Base-by-base conservation (phyloP, 495 filamentous ascomycete species). In the Apiosordaria backusii region DNA sequence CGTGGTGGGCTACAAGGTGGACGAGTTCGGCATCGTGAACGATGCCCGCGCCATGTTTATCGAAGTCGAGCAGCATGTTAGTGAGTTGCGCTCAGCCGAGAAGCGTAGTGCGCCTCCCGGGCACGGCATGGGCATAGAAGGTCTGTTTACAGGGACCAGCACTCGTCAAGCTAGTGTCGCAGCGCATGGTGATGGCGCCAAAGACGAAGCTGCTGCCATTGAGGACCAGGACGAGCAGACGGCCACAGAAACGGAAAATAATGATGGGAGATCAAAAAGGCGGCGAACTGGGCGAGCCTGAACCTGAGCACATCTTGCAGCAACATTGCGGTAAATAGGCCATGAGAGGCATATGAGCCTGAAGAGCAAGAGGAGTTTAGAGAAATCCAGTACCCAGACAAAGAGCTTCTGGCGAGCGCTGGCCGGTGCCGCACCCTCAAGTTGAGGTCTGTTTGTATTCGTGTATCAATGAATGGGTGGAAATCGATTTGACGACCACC, bases 1-100 rank as follows among this genome's bases (percentile, higher is more conserved):
- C 72, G 71, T 83, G 66, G 74, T 83, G 61, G 70, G 82, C 68
- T 81, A 78, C 74, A 81, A 68, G 79, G 83, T 85, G 16, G 89
- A 92, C 62, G 90, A 93, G 71, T 91, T 90, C 19, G 89, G 89
- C 7, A 87, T 96, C 57, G 92, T 95, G 23, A 89, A 89, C 29
- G 90, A 94, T 69, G 88, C 93, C 4, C 77, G 87, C 61, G 89
- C 89, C 71, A 96, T 96, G 92, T 92, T 88, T 70, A 83, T 86
- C 66, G 88, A 90, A 73, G 91, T 93, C 1, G 87, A 96, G 76
- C 79, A 78, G 72, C 76, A 81, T 52, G 74, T 89, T 24, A 79
- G 78, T 29, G 84, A 84, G 66, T 72, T 83, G 52, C 78, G 81
- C 6, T 73, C 73, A 19, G 76, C 77, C 15, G 76, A 80, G 67